Base-by-base conservation (phyloP, 805 yeast genomes). In the Lachancea mirantina region DNA sequence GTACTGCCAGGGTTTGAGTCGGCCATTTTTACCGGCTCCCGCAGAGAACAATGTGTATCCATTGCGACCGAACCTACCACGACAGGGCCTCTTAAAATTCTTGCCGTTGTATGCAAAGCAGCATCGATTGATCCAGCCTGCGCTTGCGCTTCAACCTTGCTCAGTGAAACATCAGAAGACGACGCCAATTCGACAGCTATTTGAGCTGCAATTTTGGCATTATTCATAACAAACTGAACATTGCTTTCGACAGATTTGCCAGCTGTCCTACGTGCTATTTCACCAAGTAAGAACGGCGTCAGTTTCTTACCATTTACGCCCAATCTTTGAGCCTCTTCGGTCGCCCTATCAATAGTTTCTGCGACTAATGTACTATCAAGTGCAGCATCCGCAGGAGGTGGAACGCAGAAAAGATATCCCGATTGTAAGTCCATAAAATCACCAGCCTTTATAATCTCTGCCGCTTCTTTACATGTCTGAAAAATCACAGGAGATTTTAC, bases 341-440 rank as follows among this genome's bases (percentile, higher is more conserved):
- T 66, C 1, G 94, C 85, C 6, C 62, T 59, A 4, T 65, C 67
- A 34, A 85, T 83, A 13, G 82, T 68, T 2, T 39, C 49, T 36
- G 65, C 64, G 16, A 85, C 80, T 30, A 68, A 61, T 0, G 48
- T 61, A 3, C 72, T 62, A 19, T 71, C 68, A 36, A 85, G 55
- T 0, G 94, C 84, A 23, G 67, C 55, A 4, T 70, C 70, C 6
- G 47, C 53, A 0, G 94, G 94, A 0, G 94, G 88, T 0, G 95
- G 95, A 8, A 83, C 68, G 51, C 95, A 85, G 45, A 85, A 75
- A 8, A 87, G 68, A 38, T 67, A 73, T 1, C 95, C 95, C n/a
- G 79, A 70, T 0, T 62, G 48, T 38, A 84, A 58, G 0, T 63
- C 59, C 68, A 85, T 63, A 2, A 46, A 35, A 6, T 62, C 55